Conservation (phyloP, 2,329 filamentous ascomycete species). For the Xylariomycetidae sp. region DNA sequence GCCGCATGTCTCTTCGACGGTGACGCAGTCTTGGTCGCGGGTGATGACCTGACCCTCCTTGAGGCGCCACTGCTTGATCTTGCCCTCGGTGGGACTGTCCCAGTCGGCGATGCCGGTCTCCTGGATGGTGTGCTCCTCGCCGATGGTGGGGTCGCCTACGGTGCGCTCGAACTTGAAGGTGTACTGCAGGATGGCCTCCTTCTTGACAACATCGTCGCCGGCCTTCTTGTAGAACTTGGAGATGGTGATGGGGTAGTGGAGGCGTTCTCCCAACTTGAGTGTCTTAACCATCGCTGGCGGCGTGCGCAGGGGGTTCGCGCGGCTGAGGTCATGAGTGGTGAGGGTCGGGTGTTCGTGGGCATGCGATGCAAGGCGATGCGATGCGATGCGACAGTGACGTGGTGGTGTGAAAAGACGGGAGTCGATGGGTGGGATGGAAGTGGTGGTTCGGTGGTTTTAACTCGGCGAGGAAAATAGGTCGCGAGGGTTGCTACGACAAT, state of each 20-base stretch:
- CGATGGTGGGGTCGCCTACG: constrained; percentile 59
- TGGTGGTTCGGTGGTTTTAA: no score
- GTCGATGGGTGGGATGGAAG: no score
- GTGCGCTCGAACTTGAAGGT: constrained; percentile 74
- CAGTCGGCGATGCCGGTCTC: constrained; percentile 70
- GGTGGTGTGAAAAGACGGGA: no score
- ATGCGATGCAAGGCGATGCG: no score
- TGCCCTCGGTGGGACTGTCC: constrained; percentile 78
- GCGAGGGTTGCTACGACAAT: no score
- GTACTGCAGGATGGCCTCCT: constrained; percentile 80
- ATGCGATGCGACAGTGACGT: no score
- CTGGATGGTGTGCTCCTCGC: constrained; percentile 58
- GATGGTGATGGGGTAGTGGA: constrained; percentile 92
- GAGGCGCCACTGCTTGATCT: constrained; percentile 70
- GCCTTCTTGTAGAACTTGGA: constrained; percentile 72
- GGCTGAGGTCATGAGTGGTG: no score
- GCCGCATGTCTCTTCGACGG: constrained; percentile 84
- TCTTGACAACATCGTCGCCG: constrained; percentile 68
- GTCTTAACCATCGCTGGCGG: constrained; percentile 34
- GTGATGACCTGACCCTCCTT: constrained; percentile 58
- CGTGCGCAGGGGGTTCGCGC: no score
- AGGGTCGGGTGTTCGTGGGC: no score
- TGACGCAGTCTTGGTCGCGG: constrained; percentile 54
- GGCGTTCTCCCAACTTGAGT: constrained; percentile 51
- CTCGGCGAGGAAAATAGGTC: no score